These are phyloP conservation scores for Debaryomyces hansenii DNA, from an alignment of 805 yeast species.

Conservation along the genomic window DNA sequence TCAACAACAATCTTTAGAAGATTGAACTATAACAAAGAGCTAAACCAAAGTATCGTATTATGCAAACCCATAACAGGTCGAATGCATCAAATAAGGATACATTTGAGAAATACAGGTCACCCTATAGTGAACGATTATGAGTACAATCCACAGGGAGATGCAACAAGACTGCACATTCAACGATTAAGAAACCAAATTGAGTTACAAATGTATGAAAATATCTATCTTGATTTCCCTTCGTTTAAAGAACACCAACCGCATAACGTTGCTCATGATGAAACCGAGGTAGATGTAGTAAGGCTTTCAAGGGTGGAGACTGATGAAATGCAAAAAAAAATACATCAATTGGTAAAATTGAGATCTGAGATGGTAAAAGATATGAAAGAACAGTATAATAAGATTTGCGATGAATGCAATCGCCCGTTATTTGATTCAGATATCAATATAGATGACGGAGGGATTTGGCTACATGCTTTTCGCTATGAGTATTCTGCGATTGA, in stretches of 20 bases:
- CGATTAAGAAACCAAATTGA: conserved; percentile 22
- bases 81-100: conserved; percentile 60
- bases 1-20: conserved; percentile 35
- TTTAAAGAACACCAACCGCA: conserved; percentile 11
- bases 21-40: conserved; percentile 24
- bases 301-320: conserved; percentile 14
- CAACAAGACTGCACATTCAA: conserved; percentile 12
- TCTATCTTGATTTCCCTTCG: conserved; percentile 16
- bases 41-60: conserved; percentile 43
- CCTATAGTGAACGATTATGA: conserved; percentile 82
- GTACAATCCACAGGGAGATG: conserved; percentile 21
- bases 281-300: conserved; percentile 12
- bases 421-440: conserved; percentile 29
- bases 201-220: conserved; percentile 18
- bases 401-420: conserved; percentile 36
- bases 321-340: conserved; percentile 13
- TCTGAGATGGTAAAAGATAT: conserved; percentile 25
- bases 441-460: conserved; percentile 24
- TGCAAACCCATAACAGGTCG: conserved; percentile 55
- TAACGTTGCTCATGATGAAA: background rate
- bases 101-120: conserved; percentile 59
- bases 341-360: conserved; percentile 20
- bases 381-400: conserved; percentile 17
- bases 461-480: conserved; percentile 51
- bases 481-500: conserved; percentile 27